Evolutionary conservation across 768 basidiomycete genomes (phyloP).

Genomic region (Psilocybe tampanensis): DNA sequence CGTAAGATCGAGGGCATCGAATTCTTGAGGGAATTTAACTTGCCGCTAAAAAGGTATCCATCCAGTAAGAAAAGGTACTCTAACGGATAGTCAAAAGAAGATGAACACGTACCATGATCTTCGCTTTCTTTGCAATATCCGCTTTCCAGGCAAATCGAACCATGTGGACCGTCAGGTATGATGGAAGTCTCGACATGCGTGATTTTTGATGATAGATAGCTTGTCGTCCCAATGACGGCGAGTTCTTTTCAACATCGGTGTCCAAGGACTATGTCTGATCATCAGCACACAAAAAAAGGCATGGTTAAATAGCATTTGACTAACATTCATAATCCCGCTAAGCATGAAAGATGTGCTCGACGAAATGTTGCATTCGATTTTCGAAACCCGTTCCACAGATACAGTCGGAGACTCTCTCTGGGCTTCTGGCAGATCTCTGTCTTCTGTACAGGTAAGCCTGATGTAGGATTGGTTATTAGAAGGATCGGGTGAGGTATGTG

Average conservation of each 20-base stretch:
- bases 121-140: constrained; percentile 91
- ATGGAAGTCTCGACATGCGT: constrained; percentile 80
- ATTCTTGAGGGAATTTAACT: constrained; percentile 91
- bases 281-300: neutral
- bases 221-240: constrained; percentile 75
- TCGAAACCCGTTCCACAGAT: constrained; percentile 73
- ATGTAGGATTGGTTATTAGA: neutral
- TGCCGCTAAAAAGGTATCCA: constrained; percentile 56
- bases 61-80: neutral
- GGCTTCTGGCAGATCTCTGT: constrained; percentile 40
- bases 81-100: neutral
- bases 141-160: constrained; percentile 94
- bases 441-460: constrained; percentile 83
- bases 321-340: constrained; percentile 79
- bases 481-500: neutral
- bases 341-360: constrained; percentile 86
- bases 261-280: constrained; percentile 66
- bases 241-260: constrained; percentile 84
- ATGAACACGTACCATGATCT: constrained; percentile 78
- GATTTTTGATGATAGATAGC: constrained; percentile 83
- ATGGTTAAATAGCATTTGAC: constrained; percentile 9
- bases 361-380: constrained; percentile 94
- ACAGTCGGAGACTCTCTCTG: constrained; percentile 64
- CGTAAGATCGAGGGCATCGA: constrained; percentile 81
- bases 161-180: constrained; percentile 90